These are phyloP conservation scores for Cyberlindnera mississippiensis DNA, from an alignment of 805 yeast species.

Conservation along the genomic window DNA sequence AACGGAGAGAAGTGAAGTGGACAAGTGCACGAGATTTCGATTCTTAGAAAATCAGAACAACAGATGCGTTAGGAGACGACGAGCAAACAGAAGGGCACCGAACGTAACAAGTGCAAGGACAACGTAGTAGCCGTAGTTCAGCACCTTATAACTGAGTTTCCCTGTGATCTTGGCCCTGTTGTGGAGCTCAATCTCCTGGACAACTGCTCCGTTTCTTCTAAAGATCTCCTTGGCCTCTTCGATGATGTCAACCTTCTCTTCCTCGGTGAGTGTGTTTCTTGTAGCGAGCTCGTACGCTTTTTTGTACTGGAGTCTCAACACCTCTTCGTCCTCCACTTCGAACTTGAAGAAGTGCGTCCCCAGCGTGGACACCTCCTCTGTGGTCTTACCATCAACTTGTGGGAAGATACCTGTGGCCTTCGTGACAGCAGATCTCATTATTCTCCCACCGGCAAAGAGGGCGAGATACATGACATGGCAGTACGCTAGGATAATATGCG, in stretches of 20 bases:
- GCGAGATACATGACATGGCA: conserved; percentile 85
- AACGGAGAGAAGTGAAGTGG: too few species aligned
- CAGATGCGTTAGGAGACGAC: conserved; percentile 25
- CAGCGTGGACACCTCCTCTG: conserved; percentile 52
- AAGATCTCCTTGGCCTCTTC: conserved; percentile 66
- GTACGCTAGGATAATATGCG: conserved; percentile 71
- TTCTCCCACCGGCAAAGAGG: conserved; percentile 79
- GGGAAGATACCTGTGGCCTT: conserved; percentile 74
- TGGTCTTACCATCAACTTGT: conserved; percentile 60
- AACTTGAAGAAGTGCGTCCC: conserved; percentile 74
- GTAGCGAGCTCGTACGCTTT: conserved; percentile 76
- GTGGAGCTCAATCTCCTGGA: conserved; percentile 63
- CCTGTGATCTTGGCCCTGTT: conserved; percentile 55
- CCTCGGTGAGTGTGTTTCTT: conserved; percentile 63
- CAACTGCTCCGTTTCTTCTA: conserved; percentile 53
- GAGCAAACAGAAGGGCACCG: conserved; percentile 30
- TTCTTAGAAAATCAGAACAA: neutral
- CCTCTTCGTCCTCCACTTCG: conserved; percentile 63
- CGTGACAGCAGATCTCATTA: conserved; percentile 62
- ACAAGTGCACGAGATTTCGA: neutral
- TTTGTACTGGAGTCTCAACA: conserved; percentile 62
- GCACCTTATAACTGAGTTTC: conserved; percentile 49
- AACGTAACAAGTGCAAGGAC: conserved; percentile 33
- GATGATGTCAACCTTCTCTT: conserved; percentile 65
- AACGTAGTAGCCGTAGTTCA: conserved; percentile 50